These are phyloP conservation scores for Vigna hirtella DNA, from an alignment of 306 rosid species.

Conservation along the genomic window DNA sequence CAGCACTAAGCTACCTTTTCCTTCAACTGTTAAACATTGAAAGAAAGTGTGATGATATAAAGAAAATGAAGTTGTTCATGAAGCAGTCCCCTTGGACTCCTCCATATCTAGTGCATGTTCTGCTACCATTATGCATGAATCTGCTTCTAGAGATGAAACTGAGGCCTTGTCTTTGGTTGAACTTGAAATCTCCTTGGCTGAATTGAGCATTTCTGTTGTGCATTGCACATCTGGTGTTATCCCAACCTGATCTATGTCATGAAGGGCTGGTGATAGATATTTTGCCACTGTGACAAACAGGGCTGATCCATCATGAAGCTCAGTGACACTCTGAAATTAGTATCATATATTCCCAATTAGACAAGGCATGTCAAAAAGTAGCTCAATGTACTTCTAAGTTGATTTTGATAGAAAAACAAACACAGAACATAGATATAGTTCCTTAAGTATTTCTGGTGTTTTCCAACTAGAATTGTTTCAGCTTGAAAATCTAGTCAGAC, in stretches of 20 bases:
- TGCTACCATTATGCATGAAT: conserved; percentile 93
- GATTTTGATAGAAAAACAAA: conserved; percentile 28
- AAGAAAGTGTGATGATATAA: conserved; percentile 23
- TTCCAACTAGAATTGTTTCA: background rate
- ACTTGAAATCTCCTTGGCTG: conserved; percentile 49
- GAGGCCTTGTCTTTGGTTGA: conserved; percentile 57
- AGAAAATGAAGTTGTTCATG: conserved; percentile 50
- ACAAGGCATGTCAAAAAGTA: background rate
- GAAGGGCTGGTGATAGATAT: conserved; percentile 89
- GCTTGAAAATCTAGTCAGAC: background rate
- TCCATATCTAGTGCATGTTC: conserved; percentile 82
- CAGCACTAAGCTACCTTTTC: conserved; percentile 33
- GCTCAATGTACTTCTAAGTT: background rate
- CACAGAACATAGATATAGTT: background rate
- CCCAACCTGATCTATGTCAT: conserved; percentile 95
- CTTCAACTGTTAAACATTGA: conserved; percentile 47
- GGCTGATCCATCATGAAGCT: conserved; percentile 95
- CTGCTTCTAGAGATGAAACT: conserved; percentile 75
- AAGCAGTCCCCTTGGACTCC: conserved; percentile 86
- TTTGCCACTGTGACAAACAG: conserved; percentile 92
- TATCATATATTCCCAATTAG: conserved; percentile 27
- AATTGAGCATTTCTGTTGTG: conserved; percentile 79
- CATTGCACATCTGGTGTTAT: conserved; percentile 91
- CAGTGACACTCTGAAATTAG: conserved; percentile 80
- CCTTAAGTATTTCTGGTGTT: background rate